These are phyloP conservation scores for Colletotrichum plurivorum DNA, from an alignment of 2,329 filamentous ascomycete genomes.

Conservation along the genomic window DNA sequence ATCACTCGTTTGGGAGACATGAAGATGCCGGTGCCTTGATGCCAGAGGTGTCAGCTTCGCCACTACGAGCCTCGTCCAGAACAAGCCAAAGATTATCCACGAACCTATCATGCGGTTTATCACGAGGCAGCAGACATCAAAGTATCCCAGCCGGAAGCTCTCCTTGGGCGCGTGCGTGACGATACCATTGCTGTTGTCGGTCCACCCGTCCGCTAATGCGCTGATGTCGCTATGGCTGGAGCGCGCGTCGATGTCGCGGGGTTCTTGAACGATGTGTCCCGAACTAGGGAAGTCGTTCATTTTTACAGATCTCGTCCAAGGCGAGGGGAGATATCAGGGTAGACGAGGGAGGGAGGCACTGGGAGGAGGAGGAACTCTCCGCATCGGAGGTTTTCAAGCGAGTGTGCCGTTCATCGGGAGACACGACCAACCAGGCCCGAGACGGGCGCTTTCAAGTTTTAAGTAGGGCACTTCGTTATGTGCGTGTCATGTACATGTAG, in stretches of 20 bases:
- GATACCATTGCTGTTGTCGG: constrained; percentile 42
- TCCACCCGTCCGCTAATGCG: constrained; percentile 30
- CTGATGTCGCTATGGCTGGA: constrained; percentile 43
- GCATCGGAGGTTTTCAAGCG: constrained; percentile 1
- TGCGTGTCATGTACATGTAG: too few relatives aligned
- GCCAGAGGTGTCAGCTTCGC: background rate
- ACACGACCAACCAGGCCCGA: constrained; percentile 7
- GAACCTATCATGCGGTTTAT: constrained; percentile 55
- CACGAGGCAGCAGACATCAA: constrained; percentile 53
- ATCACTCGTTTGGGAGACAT: constrained; percentile 52
- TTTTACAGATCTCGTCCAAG: background rate
- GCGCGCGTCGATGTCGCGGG: constrained; percentile 10
- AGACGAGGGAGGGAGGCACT: background rate
- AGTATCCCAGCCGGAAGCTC: constrained; percentile 52
- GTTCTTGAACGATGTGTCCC: constrained; percentile 34
- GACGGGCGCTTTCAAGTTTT: constrained; percentile 15
- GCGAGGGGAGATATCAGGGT: background rate
- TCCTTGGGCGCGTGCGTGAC: constrained; percentile 52
- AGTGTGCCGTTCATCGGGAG: background rate
- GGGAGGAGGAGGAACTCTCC: background rate
- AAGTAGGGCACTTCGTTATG: constrained; percentile 18
- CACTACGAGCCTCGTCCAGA: too few relatives aligned
- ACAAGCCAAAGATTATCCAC: constrained; percentile 23
- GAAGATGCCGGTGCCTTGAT: constrained; percentile 55
- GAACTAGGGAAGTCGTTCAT: constrained; percentile 49